Base-by-base conservation (phyloP, 2,329 filamentous ascomycete species). In the Arthrobotrys sphaeroides region DNA sequence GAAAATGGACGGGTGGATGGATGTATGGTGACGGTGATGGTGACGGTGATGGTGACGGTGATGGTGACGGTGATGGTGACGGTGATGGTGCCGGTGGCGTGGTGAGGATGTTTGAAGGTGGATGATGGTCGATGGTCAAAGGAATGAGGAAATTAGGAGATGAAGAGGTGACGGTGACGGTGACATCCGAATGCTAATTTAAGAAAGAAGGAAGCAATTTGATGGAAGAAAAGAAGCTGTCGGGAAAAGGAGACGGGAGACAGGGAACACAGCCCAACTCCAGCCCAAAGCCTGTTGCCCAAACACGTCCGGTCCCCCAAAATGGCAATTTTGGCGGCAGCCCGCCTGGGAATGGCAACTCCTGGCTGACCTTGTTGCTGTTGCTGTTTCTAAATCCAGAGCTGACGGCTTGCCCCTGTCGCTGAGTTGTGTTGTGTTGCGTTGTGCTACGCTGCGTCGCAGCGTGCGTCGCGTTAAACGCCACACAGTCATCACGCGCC, bases 361-460 rank as follows among this genome's bases (percentile, higher is more conserved):
- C 45, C 16, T 47, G 42, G 42, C 42, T 22, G 9, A 9, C 16
- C 42, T 1, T 10, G 42, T 5, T 31, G 5, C n/a, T n/a, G n/a
- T n/a, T n/a, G n/a, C 28, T 36, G 31, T 55, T 55, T 55, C 51
- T 55, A 55, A 55, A 55, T 55, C 31, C 10, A n/a, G 51, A 55
- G 31, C 51, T 55, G 31, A 38, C 51, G 40, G 18, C 3, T 22
- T 43, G 18, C 40, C 3, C 6, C n/a, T 6, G 16, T 43, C n/a
- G n/a, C n/a, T n/a, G n/a, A n/a, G n/a, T n/a, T n/a, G n/a, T n/a
- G n/a, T n/a, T n/a, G n/a, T n/a, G n/a, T n/a, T n/a, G n/a, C n/a
- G n/a, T n/a, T n/a, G n/a, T n/a, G n/a, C n/a, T n/a, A n/a, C n/a
- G n/a, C n/a, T n/a, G n/a, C n/a, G n/a, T n/a, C n/a, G n/a, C n/a